A percentile compares a stretch with the other conserved stretches of the same genome.
Evolutionary conservation across 1,139 yeast genomes (phyloP).

Genomic region (Lodderomyces parapsilosis): DNA sequence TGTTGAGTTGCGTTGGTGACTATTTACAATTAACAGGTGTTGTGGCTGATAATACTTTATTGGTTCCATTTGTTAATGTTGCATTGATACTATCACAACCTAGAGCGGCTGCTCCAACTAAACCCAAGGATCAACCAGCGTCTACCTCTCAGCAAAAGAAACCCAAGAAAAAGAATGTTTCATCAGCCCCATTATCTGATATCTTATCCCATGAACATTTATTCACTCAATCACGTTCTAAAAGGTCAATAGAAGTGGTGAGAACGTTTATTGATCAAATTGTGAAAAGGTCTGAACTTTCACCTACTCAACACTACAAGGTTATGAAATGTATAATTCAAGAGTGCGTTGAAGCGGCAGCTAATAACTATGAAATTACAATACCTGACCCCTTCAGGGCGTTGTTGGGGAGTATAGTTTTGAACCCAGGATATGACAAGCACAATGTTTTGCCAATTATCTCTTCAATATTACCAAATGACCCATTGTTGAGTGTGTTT

Average conservation of each 20-base stretch:
- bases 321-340: slow-evolving; percentile 57
- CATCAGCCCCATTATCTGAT: slow-evolving; percentile 61
- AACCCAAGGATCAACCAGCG: background rate
- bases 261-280: slow-evolving; percentile 50
- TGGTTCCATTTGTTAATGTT: slow-evolving; percentile 46
- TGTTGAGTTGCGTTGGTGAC: slow-evolving; percentile 28
- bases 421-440: slow-evolving; percentile 64
- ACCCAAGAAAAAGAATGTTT: slow-evolving; percentile 36
- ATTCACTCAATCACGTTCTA: slow-evolving; percentile 46
- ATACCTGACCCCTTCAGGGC: slow-evolving; percentile 32
- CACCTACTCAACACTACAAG: slow-evolving; percentile 63
- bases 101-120: slow-evolving; percentile 17
- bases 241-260: slow-evolving; percentile 34
- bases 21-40: slow-evolving; percentile 31
- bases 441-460: slow-evolving; percentile 73
- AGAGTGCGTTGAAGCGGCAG: slow-evolving; percentile 39
- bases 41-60: slow-evolving; percentile 37
- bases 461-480: slow-evolving; percentile 44
- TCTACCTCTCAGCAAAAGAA: slow-evolving; percentile 15
- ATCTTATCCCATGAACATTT: slow-evolving; percentile 65
- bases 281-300: slow-evolving; percentile 50
- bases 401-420: slow-evolving; percentile 51
- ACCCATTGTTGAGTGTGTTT: slow-evolving; percentile 50
- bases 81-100: slow-evolving; percentile 47
- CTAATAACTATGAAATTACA: slow-evolving; percentile 23